Conservation (phyloP, 352 stramenopile species). For the Globisporangium abappressorium region DNA sequence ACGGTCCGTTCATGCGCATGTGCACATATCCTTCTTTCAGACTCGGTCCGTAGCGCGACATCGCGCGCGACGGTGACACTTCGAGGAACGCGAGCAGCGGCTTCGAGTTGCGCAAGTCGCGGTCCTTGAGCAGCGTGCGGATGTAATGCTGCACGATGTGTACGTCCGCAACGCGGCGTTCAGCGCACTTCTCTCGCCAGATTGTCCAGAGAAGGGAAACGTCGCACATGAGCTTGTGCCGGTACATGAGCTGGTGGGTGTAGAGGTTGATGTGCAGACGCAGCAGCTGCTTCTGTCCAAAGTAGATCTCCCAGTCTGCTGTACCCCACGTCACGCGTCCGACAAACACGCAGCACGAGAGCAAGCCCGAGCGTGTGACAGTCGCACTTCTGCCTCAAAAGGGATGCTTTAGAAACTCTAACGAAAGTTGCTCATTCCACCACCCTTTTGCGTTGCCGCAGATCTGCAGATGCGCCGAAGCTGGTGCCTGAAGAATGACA, state of each 20-base stretch:
- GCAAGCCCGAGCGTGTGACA: conserved; percentile 59
- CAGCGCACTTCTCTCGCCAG: no score
- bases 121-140: conserved; percentile 43
- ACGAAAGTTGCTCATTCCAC: neutral
- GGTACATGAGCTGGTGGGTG: no score
- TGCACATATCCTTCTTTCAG: conserved; percentile 89
- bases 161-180: no score
- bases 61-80: conserved; percentile 70
- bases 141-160: no score
- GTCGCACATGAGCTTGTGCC: no score
- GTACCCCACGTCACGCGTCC: conserved; percentile 71
- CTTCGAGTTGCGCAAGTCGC: conserved; percentile 70
- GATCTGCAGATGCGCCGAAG: neutral
- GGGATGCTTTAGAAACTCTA: neutral
- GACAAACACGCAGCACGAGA: conserved; percentile 83
- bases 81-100: conserved; percentile 76
- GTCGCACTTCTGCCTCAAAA: conserved; percentile 17
- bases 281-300: conserved; percentile 83
- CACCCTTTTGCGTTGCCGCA: neutral
- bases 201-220: no score
- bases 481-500: neutral
- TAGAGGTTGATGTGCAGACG: conserved; percentile 10
- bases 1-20: conserved; percentile 89
- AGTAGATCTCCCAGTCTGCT: conserved; percentile 83
- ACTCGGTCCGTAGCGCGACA: conserved; percentile 71